These are phyloP conservation scores for Basidioascus undulatus DNA, from an alignment of 768 basidiomycete species.

Conservation along the genomic window DNA sequence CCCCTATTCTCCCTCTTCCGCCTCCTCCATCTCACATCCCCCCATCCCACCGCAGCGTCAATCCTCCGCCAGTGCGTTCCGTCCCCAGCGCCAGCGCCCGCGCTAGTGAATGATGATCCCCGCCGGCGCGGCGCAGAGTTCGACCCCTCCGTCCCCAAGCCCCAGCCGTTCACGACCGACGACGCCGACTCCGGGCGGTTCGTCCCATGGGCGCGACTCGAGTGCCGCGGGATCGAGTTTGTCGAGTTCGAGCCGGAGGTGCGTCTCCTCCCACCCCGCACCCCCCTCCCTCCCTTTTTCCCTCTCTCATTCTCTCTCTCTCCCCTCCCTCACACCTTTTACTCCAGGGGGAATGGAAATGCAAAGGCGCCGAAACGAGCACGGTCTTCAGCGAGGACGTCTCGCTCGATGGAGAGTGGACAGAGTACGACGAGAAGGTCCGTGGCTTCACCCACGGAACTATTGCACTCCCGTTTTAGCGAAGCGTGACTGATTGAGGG, in stretches of 20 bases:
- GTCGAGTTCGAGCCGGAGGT: conserved; percentile 46
- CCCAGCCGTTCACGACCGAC: conserved; percentile 31
- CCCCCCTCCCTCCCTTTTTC: background rate
- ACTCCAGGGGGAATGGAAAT: conserved; percentile 48
- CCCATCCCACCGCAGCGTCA: conserved; percentile 26
- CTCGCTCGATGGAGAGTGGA: conserved; percentile 42
- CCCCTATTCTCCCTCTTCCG: background rate
- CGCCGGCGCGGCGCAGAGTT: too few species aligned
- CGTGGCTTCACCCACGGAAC: conserved; percentile 1
- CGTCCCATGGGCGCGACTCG: conserved; percentile 38
- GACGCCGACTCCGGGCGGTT: conserved; percentile 34
- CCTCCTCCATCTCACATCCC: background rate
- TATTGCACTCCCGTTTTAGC: background rate
- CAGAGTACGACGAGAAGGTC: conserved; percentile 71
- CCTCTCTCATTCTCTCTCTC: background rate
- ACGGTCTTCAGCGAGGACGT: conserved; percentile 37
- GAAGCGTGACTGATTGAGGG: background rate
- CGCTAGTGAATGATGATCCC: too few species aligned
- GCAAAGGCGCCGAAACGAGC: conserved; percentile 31
- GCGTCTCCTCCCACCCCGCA: conserved; percentile 7
- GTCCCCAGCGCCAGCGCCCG: too few species aligned
- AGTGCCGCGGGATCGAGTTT: conserved; percentile 67
- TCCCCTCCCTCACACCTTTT: background rate
- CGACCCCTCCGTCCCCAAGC: conserved; percentile 19
- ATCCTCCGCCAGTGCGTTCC: conserved; percentile 55